Evolutionary conservation across 495 filamentous ascomycete species (phyloP), one percentile per base, ranked within the genome.

Genomic region (Xylaria flabelliformis): DNA sequence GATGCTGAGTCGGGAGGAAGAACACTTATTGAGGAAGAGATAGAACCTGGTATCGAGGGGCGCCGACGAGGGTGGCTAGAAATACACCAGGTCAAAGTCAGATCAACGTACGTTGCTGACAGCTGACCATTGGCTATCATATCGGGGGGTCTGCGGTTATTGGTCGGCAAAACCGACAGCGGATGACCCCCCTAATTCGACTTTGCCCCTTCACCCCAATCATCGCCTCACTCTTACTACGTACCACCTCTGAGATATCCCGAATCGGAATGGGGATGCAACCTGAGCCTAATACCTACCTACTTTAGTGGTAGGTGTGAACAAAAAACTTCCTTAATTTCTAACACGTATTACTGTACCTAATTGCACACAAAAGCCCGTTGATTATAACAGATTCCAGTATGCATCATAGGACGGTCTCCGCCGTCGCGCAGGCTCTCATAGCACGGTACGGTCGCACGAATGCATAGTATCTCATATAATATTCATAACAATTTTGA

Each of bases 141-240:
- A 51, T 46, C 26, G 29, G 64, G 34, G 39, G 58, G 34, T 59
- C 62, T 51, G 53, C 74, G 76, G 74, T 56, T 76, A 73, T 76
- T 76, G 69, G 34, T 76, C 76, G 74, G 76, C 58, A 74, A 70
- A 39, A 71, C 51, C 44, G 15, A 39, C 59, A 48, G 48, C 32
- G 32, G 32, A 42, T 55, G 21, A 5, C 46, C 67, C 21, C 36
- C 56, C 32, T 39, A 39, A 39, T 69, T n/a, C 41, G 7, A 17
- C 44, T 63, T 41, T 39, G 29, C 46, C 56, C 46, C 68, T 21
- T 24, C 41, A 4, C 24, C 26, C 41, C 34, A 46, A 67, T 51
- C 44, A 36, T 39, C 32, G 50, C 50, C 65, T 55, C 34, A 7
- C 24, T 39, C 44, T 36, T 8, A 44, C 44, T 24, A 36, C 8